Percentiles rank a stretch among this genome's conserved stretches.
Evolutionary conservation across 2,329 filamentous ascomycete species (phyloP).

Genomic region (Incumbomyces lentus): DNA sequence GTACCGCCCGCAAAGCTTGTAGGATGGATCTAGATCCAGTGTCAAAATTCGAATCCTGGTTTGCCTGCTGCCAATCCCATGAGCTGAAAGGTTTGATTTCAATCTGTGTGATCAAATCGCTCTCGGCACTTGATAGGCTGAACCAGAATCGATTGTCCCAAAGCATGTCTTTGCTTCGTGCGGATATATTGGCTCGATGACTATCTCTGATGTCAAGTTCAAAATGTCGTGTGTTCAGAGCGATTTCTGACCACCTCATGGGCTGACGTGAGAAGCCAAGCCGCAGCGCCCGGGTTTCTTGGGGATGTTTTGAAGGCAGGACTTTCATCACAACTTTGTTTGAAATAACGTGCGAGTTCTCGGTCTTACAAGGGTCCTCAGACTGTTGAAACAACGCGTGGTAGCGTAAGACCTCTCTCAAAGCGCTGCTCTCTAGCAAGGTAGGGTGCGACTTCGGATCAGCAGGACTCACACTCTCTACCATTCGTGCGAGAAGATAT

Average conservation of each 20-base stretch:
- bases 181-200: background rate
- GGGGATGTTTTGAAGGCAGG: background rate
- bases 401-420: background rate
- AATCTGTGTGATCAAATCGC: background rate
- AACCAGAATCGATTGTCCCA: constrained; percentile 2
- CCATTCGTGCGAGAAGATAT: background rate
- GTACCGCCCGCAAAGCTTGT: no score
- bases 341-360: background rate
- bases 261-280: background rate
- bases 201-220: background rate
- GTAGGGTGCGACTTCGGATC: background rate
- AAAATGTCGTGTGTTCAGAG: background rate
- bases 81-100: background rate
- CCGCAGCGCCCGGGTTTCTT: background rate
- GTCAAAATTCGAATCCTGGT: no score
- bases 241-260: background rate
- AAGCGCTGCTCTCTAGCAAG: background rate
- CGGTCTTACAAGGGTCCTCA: background rate
- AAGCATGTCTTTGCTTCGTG: background rate
- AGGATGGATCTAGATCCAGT: no score
- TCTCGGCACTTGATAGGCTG: background rate
- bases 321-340: background rate
- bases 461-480: background rate
- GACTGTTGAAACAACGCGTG: background rate
- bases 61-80: no score